A percentile compares a stretch with the other conserved stretches of the same genome.
These are phyloP conservation scores for Blastocystis sp. DNA, from an alignment of 352 stramenopile genomes.

Conservation along the genomic window DNA sequence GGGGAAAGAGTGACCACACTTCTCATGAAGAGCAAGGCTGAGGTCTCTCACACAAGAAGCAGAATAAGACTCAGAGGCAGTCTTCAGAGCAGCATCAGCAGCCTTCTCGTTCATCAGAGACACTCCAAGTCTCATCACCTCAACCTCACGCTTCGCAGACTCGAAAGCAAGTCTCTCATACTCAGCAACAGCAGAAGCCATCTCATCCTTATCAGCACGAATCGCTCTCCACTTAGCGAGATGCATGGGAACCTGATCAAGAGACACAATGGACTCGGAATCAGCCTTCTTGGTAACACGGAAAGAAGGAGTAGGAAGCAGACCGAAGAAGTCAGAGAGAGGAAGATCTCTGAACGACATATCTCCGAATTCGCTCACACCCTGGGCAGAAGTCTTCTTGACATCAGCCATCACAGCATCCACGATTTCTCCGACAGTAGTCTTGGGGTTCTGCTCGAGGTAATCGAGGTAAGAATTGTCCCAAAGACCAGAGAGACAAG, in stretches of 20 bases:
- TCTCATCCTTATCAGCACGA: neutral
- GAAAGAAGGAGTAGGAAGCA: neutral
- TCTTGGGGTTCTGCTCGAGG: neutral
- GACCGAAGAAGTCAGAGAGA: neutral
- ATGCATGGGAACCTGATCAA: conserved; percentile 30
- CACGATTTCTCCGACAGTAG: neutral
- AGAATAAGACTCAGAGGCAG: neutral
- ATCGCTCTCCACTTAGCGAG: conserved; percentile 43
- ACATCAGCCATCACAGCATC: neutral
- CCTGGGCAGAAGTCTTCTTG: conserved; percentile 6
- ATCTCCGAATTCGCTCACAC: neutral
- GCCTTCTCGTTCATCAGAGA: conserved; percentile 14
- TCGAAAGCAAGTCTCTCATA: neutral
- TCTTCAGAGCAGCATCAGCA: neutral
- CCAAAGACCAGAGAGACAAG: conserved; percentile 8
- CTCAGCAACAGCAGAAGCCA: neutral
- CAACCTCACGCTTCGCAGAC: neutral
- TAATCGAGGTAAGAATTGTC: conserved; percentile 29
- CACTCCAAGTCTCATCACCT: conserved; percentile 24
- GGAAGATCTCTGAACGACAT: neutral
- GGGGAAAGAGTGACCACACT: neutral
- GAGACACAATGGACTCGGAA: neutral
- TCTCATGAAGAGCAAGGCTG: neutral
- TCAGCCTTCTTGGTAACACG: neutral
- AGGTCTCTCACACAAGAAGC: neutral